These are phyloP conservation scores for Cladorrhinum sp. DNA, from an alignment of 2,329 filamentous ascomycete species.

Conservation along the genomic window DNA sequence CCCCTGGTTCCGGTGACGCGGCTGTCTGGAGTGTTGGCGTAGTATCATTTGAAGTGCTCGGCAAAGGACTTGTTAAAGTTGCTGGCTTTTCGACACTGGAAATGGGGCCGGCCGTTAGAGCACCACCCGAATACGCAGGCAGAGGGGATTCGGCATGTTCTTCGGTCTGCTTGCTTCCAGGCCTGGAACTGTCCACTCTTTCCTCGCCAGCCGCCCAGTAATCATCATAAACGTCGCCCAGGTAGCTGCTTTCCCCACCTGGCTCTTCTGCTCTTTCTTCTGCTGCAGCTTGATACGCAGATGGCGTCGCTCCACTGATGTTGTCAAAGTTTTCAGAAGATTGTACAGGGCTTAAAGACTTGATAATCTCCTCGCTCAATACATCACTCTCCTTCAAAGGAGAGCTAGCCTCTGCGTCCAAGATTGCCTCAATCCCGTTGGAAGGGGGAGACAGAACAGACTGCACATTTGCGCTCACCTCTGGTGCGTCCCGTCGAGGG, in stretches of 20 bases:
- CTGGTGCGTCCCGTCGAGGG: slow-evolving; percentile 32
- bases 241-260: slow-evolving; percentile 57
- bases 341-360: slow-evolving; percentile 57
- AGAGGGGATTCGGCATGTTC: neutral
- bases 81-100: too few relatives aligned
- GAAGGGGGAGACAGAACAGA: slow-evolving; percentile 36
- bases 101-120: neutral
- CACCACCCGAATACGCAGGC: neutral
- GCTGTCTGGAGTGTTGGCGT: neutral
- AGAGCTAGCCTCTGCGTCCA: slow-evolving; percentile 49
- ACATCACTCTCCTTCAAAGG: slow-evolving; percentile 68
- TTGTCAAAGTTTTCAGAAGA: slow-evolving; percentile 22
- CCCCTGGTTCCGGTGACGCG: neutral
- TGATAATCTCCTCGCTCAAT: slow-evolving; percentile 71
- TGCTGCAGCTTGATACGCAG: slow-evolving; percentile 19
- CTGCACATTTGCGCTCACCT: slow-evolving; percentile 32
- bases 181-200: slow-evolving; percentile 26
- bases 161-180: neutral
- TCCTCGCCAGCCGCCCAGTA: slow-evolving; percentile 58
- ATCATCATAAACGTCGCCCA: slow-evolving; percentile 64
- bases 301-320: slow-evolving; percentile 22
- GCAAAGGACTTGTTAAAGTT: neutral
- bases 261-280: slow-evolving; percentile 5
- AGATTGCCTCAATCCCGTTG: slow-evolving; percentile 42
- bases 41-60: neutral